A percentile compares a stretch with the other conserved stretches of the same genome.
Evolutionary conservation across 495 filamentous ascomycete species (phyloP).

Genomic region (Sphaerosporella brunnea): DNA sequence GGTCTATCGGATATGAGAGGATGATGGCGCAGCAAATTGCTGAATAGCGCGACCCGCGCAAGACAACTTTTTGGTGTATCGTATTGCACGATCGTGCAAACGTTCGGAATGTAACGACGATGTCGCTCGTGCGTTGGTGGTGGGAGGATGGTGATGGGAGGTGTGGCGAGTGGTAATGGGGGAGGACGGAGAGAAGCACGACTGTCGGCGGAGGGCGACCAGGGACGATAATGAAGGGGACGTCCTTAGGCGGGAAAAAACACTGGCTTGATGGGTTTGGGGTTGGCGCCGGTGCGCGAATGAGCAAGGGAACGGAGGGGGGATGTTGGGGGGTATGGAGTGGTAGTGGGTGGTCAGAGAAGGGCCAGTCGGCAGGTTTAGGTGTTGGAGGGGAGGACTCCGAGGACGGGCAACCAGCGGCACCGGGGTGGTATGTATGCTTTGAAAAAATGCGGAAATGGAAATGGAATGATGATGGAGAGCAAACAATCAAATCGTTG

Average conservation of each 20-base stretch:
- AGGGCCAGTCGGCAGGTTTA: no score
- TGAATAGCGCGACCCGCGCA: neutral
- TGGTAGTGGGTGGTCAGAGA: neutral
- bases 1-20: no score
- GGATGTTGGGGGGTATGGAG: neutral
- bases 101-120: slow-evolving; percentile 2
- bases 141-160: neutral
- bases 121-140: neutral
- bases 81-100: neutral
- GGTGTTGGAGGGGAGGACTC: no score
- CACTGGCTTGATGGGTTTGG: neutral
- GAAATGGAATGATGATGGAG: no score
- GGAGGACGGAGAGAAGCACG: slow-evolving; percentile 3
- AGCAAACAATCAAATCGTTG: no score
- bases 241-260: neutral
- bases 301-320: neutral
- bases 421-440: no score
- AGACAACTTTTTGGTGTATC: neutral
- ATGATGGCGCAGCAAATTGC: no score
- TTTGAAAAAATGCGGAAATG: no score
- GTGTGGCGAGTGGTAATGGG: neutral
- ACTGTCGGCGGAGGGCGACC: neutral
- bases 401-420: no score
- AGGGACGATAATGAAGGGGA: slow-evolving; percentile 1
- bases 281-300: neutral